phyloP scores from a whole-genome alignment of 2,329 filamentous ascomycete genomes.

The Grosmannia clavigera region DNA sequence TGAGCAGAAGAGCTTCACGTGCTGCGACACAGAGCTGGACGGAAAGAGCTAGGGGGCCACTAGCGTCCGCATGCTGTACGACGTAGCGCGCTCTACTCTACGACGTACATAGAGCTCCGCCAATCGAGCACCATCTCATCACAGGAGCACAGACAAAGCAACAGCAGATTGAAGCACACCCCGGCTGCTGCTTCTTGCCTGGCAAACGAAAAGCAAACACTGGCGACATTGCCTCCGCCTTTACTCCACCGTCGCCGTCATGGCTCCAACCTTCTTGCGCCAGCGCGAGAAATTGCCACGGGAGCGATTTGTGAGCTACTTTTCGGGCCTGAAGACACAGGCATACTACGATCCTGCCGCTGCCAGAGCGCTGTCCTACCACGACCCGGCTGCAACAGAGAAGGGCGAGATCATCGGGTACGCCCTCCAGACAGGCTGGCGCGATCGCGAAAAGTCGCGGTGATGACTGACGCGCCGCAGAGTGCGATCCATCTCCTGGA shows the following conservation, averaged over 20 bases:
- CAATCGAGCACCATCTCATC: too few species aligned
- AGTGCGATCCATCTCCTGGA: slow-evolving; percentile 77
- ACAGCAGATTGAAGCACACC: not conserved
- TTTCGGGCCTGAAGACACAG: slow-evolving; percentile 57
- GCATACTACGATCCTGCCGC: slow-evolving; percentile 51
- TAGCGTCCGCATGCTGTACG: not conserved
- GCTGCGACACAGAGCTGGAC: too few species aligned
- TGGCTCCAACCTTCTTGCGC: slow-evolving; percentile 23
- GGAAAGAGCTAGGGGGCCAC: too few species aligned
- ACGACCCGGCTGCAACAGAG: slow-evolving; percentile 7
- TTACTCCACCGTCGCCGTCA: not conserved
- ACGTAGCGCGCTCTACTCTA: not conserved
- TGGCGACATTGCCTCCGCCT: not conserved
- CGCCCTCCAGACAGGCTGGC: not conserved
- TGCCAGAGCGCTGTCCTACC: slow-evolving; percentile 15
- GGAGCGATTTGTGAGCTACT: slow-evolving; percentile 54
- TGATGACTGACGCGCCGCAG: slow-evolving; percentile 25
- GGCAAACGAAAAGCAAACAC: not conserved
- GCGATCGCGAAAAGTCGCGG: not conserved
- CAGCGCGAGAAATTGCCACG: slow-evolving; percentile 49
- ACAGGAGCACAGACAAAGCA: too few species aligned
- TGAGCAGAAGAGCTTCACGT: not conserved
- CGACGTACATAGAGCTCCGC: too few species aligned
- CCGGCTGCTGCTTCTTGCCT: not conserved
- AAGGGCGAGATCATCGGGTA: slow-evolving; percentile 6